Conservation (phyloP, 2,329 filamentous ascomycete species). For the Apiospora arundinis region DNA sequence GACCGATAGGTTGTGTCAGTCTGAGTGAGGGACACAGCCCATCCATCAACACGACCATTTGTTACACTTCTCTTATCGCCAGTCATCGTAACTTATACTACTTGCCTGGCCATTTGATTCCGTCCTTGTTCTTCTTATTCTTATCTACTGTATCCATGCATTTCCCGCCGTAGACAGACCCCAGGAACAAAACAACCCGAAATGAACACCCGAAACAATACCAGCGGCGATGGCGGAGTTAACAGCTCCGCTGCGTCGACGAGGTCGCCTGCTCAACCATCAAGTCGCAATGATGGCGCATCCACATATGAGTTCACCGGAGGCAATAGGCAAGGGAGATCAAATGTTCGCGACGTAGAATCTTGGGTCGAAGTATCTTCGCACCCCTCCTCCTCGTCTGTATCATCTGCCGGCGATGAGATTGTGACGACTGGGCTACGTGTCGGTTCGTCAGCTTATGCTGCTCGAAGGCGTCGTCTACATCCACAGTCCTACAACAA, state of each 20-base stretch:
- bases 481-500: slow-evolving; percentile 39
- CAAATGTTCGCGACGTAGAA: slow-evolving; percentile 62
- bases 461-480: slow-evolving; percentile 63
- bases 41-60: neutral
- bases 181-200: slow-evolving; percentile 24
- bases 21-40: neutral
- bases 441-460: slow-evolving; percentile 68
- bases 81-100: neutral
- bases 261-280: slow-evolving; percentile 29
- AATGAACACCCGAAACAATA: slow-evolving; percentile 31
- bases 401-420: slow-evolving; percentile 85
- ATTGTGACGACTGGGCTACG: slow-evolving; percentile 88
- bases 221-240: slow-evolving; percentile 28
- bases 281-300: slow-evolving; percentile 38
- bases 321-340: slow-evolving; percentile 31
- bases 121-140: neutral
- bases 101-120: neutral
- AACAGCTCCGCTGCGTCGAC: slow-evolving; percentile 28
- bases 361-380: slow-evolving; percentile 97
- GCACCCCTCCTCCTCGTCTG: slow-evolving; percentile 89
- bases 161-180: slow-evolving; percentile 16
- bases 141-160: neutral
- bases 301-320: slow-evolving; percentile 25
- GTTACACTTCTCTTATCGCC: slow-evolving; percentile 7
- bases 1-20: neutral